phyloP scores from a whole-genome alignment of 768 basidiomycete species.

The Boletus bicolor region DNA sequence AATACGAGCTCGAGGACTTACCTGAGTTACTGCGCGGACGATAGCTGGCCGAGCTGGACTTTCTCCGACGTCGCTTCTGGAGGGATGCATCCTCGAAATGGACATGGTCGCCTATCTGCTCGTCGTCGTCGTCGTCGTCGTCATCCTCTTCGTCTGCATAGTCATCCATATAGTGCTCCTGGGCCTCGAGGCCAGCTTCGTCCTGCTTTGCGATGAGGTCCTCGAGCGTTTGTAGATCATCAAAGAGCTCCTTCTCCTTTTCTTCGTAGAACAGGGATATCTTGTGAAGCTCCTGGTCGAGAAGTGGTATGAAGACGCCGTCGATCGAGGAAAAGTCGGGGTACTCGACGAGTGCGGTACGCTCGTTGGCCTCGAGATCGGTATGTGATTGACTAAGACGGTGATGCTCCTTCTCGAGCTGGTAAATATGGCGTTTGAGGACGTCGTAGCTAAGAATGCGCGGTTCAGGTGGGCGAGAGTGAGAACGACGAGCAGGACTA shows the following conservation, averaged over 20 bases:
- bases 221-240: conserved; percentile 58
- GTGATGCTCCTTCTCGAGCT: conserved; percentile 74
- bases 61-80: conserved; percentile 35
- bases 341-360: conserved; percentile 49
- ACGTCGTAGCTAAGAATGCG: conserved; percentile 63
- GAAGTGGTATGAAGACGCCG: conserved; percentile 62
- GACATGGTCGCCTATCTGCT: conserved; percentile 26
- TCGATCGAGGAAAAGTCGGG: conserved; percentile 43
- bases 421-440: conserved; percentile 82
- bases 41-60: conserved; percentile 29
- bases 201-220: conserved; percentile 58
- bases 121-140: conserved; percentile 51
- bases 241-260: conserved; percentile 70
- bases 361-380: conserved; percentile 69
- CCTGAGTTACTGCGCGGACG: conserved; percentile 26
- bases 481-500: background rate
- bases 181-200: conserved; percentile 49
- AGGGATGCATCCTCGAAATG: conserved; percentile 26
- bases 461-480: background rate
- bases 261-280: conserved; percentile 72
- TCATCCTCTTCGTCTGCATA: conserved; percentile 53
- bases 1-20: background rate
- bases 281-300: conserved; percentile 83
- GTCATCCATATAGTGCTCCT: conserved; percentile 50
- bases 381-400: conserved; percentile 37